Conservation (phyloP, 148 eudicot species). For the Chenopodium formosanum region DNA sequence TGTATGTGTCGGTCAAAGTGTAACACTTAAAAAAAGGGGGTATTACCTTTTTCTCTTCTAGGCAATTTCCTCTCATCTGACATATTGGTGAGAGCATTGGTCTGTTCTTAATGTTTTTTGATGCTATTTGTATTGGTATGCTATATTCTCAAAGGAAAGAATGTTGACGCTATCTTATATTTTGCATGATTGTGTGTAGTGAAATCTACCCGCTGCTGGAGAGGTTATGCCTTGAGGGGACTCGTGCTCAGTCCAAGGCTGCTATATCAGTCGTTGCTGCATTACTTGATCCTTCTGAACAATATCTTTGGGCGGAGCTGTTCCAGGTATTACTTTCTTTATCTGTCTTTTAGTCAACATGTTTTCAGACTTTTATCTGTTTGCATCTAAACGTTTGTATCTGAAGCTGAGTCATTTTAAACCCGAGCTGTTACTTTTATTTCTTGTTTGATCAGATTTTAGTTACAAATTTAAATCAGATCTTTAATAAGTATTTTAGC, state of each 20-base stretch:
- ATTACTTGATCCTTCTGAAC: slow-evolving; percentile 48
- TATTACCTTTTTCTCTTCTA: background rate
- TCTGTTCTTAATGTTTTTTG: background rate
- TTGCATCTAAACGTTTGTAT: background rate
- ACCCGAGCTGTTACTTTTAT: background rate
- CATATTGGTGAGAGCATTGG: background rate
- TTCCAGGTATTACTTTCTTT: slow-evolving; percentile 51
- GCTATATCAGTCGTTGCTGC: slow-evolving; percentile 71
- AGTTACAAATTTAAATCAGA: background rate
- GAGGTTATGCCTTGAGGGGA: slow-evolving; percentile 78
- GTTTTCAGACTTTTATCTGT: background rate
- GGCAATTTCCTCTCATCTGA: background rate
- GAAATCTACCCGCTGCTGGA: slow-evolving; percentile 74
- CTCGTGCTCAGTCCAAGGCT: slow-evolving; percentile 73
- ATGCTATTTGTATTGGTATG: background rate
- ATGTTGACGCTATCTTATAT: slow-evolving; percentile 16
- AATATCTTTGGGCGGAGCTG: slow-evolving; percentile 42
- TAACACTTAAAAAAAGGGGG: too few relatives aligned
- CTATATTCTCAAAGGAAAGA: background rate
- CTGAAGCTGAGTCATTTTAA: background rate
- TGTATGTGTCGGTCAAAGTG: too few relatives aligned
- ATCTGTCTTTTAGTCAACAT: background rate
- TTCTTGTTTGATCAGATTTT: background rate
- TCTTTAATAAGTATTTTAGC: background rate
- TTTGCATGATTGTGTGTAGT: slow-evolving; percentile 41